Base-by-base conservation (phyloP, 768 basidiomycete species). In the Sistotremastrum suecicum region DNA sequence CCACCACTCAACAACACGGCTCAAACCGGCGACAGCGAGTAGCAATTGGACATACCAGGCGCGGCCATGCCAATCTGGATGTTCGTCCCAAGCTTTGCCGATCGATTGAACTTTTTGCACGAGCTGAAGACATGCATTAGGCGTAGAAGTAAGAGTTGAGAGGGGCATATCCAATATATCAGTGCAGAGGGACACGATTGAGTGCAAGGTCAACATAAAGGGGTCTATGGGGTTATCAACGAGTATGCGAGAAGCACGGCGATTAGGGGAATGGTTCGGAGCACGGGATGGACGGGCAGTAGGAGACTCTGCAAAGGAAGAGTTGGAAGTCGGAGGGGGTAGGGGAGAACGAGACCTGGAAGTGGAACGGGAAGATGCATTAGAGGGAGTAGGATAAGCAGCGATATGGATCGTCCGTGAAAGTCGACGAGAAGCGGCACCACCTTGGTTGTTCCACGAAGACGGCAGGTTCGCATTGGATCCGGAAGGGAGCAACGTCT, bases 1-100 rank as follows among this genome's bases (percentile, higher is more conserved):
- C 90, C 91, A 97, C 94, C 95, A 99, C 58, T 97, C 95, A 51
- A 97, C 83, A 31, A 98, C 95, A 48, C 94, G 83, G 62, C 83
- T 87, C 51, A 99, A 78, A 56, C 88, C 90, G 33, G 95, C 95
- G 41, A 98, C 82, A 20, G 95, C 94, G 42, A 97, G 79, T 4
- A 98, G 72, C 30, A 97, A 82, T 58, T 94, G 91, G 44, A 97
- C 91, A 63, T 97, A 98, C 95, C 94, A 99, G 48, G 85, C 89
- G 47, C 94, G 74, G 29, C 95, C 92, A 54, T 91, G 89, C 86
- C 92, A 97, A 60, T 97, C 91, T 20, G 91, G 88, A 63, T 97
- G 88, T 43, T 94, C 89, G 53, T 97, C 92, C 95, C 95, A 98
- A 5, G 83, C 83, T 59, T 80, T 84, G 52, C 95, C 95, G 51